Base-by-base conservation (phyloP, 2,329 filamentous ascomycete genomes). In the Exophiala dermatitidis region DNA sequence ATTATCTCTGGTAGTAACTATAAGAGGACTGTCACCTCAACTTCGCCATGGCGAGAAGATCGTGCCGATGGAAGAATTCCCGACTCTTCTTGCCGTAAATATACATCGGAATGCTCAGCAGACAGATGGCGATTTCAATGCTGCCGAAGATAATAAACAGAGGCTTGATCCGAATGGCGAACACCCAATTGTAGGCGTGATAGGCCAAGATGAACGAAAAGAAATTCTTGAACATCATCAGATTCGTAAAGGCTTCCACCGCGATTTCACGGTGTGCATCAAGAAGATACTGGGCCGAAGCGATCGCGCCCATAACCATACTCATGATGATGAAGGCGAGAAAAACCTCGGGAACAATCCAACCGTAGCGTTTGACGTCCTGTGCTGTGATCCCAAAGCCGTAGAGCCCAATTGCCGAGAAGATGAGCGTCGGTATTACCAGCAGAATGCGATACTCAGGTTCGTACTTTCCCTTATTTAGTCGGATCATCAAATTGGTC, bases 141-240 rank as follows among this genome's bases (percentile, higher is more conserved):
- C 82, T 85, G 1, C 81, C 84, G 44, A 95, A 78, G 19, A 80
- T 77, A 50, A 86, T 77, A 70, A 96, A 91, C 0, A 80, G 73
- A 26, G 64, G 64, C 44, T 78, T 76, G 55, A 82, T 80, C 1
- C 81, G 81, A 5, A 67, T 66, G 0, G 72, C 60, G 6, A 85
- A 76, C 29, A 95, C 76, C 90, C 91, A 96, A 53, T 90, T 77
- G 64, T 88, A 95, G 1, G 88, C 89, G 61, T 81, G 85, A 67
- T 84, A 94, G 0, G 90, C 95, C 52, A 96, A 74, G 4, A 83
- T 81, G 64, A 94, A 96, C 58, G 84, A 87, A 72, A 96, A 95
- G 58, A 96, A 79, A 70, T 96, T 95, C 72, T 96, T 96, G 77
- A 96, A 95, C 50, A 95, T 84, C 60, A 95, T 79, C 67, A 93